These are phyloP conservation scores for Trifolium pratense DNA, from an alignment of 306 rosid genomes.

Conservation along the genomic window DNA sequence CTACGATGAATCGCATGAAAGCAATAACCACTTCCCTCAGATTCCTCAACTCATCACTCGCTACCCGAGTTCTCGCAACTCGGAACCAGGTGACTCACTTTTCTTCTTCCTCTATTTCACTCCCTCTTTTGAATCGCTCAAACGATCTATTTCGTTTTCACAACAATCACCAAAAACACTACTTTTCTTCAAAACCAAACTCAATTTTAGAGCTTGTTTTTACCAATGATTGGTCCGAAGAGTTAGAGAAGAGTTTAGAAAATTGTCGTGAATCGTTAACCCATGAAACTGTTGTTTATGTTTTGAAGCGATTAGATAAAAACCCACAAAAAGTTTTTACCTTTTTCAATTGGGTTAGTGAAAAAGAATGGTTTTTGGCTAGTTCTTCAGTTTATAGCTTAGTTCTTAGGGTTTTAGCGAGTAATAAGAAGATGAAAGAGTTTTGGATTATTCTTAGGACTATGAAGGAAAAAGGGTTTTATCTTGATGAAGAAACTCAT, in stretches of 20 bases:
- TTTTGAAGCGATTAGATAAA: conserved; percentile 68
- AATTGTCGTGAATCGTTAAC: conserved; percentile 49
- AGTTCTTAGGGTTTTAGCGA: conserved; percentile 60
- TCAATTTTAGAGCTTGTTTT: conserved; percentile 56
- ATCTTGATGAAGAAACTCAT: conserved; percentile 66
- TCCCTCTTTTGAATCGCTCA: conserved; percentile 40
- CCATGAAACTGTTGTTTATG: conserved; percentile 69
- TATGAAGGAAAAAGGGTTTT: conserved; percentile 75
- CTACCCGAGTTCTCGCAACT: conserved; percentile 44
- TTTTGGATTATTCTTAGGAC: conserved; percentile 65
- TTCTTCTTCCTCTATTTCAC: conserved; percentile 40
- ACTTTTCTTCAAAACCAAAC: conserved; percentile 66
- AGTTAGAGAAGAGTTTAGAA: conserved; percentile 59
- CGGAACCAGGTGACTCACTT: conserved; percentile 59
- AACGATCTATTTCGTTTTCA: conserved; percentile 30
- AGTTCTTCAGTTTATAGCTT: conserved; percentile 68
- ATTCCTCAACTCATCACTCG: conserved; percentile 46
- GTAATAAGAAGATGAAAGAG: conserved; percentile 58
- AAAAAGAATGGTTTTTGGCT: conserved; percentile 56
- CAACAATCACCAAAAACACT: conserved; percentile 42
- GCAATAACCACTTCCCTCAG: conserved; percentile 53
- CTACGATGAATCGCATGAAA: conserved; percentile 62
- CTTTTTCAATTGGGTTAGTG: conserved; percentile 71
- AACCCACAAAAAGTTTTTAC: conserved; percentile 60
- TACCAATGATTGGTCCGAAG: conserved; percentile 71